Evolutionary conservation across 2,329 filamentous ascomycete species (phyloP).

Genomic region (Beauveria pseudobassiana): DNA sequence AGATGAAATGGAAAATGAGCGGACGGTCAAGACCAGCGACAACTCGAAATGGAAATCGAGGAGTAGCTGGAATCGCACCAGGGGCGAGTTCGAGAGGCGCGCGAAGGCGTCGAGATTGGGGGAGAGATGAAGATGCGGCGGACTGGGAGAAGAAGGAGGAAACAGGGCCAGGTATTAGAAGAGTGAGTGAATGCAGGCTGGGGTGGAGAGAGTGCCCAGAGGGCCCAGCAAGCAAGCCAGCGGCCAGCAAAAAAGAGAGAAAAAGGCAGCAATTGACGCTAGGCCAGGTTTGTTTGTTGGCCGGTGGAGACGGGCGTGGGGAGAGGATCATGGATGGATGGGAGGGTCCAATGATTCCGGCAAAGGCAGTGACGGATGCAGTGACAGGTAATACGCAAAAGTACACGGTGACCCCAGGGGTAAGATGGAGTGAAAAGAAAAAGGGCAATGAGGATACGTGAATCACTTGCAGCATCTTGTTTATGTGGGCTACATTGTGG

Average conservation of each 20-base stretch:
- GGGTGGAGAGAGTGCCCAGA: not conserved
- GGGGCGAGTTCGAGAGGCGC: conserved; percentile 15
- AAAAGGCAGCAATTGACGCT: not conserved
- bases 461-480: too few relatives aligned
- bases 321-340: not conserved
- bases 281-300: conserved; percentile 9
- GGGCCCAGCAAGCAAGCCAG: not conserved
- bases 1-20: conserved; percentile 38
- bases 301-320: conserved; percentile 3
- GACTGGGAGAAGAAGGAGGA: conserved; percentile 24
- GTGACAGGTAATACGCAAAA: too few relatives aligned
- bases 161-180: conserved; percentile 15
- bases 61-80: conserved; percentile 52
- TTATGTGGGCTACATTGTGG: too few relatives aligned
- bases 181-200: not conserved
- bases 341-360: not conserved
- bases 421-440: too few relatives aligned
- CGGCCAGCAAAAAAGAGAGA: not conserved
- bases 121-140: conserved; percentile 18
- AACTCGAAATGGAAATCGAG: conserved; percentile 35
- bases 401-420: too few relatives aligned
- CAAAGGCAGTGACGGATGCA: too few relatives aligned
- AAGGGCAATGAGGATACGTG: too few relatives aligned
- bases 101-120: conserved; percentile 12
- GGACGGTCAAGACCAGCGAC: conserved; percentile 54